A percentile compares a stretch with the other conserved stretches of the same genome.
Conservation (phyloP, 176 grass and related monocot genomes). For the Oryza coarctata region DNA sequence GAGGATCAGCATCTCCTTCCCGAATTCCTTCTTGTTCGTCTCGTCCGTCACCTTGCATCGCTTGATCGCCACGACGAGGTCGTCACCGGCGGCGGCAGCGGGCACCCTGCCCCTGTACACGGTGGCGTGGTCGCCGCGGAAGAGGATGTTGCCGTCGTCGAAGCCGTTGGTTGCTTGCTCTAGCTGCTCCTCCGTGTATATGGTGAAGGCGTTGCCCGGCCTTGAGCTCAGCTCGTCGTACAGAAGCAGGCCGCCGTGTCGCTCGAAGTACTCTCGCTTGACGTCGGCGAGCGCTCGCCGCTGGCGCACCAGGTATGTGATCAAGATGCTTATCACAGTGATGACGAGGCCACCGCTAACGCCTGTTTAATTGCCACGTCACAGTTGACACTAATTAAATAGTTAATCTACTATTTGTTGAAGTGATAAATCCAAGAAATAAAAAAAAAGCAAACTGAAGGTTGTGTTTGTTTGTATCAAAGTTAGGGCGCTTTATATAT, state of each 20-base stretch:
- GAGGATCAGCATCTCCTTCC: constrained; percentile 28
- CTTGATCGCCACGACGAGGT: not conserved
- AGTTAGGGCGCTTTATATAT: no score
- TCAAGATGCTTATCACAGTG: not conserved
- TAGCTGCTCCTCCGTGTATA: not conserved
- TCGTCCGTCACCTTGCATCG: not conserved
- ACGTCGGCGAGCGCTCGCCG: not conserved
- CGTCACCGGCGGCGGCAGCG: no score
- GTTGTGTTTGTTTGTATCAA: no score
- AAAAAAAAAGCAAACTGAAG: no score
- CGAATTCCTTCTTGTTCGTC: constrained; percentile 6
- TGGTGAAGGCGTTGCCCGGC: not conserved
- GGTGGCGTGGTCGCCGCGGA: not conserved
- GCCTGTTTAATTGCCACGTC: not conserved
- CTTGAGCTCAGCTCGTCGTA: not conserved
- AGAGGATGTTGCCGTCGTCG: not conserved
- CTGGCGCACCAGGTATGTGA: not conserved
- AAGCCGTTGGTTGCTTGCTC: not conserved
- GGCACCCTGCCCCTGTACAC: not conserved
- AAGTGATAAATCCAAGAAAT: no score
- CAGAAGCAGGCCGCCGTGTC: not conserved
- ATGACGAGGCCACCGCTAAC: not conserved
- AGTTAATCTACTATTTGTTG: no score
- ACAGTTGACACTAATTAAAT: no score
- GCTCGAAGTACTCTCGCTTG: not conserved